Evolutionary conservation across 345 rosid species (phyloP), one percentile per base, ranked within the genome.

Genomic region (Turnera subulata): DNA sequence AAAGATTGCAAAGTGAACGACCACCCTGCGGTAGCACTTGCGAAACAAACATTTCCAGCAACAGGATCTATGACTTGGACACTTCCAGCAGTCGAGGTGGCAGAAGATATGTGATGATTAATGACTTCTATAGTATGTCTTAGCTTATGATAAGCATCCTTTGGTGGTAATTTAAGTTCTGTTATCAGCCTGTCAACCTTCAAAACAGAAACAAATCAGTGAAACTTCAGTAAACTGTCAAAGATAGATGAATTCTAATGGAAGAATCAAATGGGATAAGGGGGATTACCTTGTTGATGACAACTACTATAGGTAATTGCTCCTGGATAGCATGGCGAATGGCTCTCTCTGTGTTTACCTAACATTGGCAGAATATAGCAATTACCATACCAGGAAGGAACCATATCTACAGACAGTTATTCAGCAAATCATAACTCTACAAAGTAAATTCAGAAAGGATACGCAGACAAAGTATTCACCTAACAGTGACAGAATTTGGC

Each of bases 321-420:
- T 93, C 99, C 64, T 87, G 99, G 79, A 85, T 87, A 37, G 99
- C 96, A 71, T 89, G 97, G 61, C 96, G 91, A 54, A 93, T 93
- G 65, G 97, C 96, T 74, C 99, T 82, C 82, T 93, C 99, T 2
- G 99, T 89, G 71, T 93, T 93, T 14, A 79, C 99, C 99, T 89
- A 70, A 63, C 54, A 47, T 66, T 11, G 26, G 45, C 48, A 57
- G 19, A 51, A 62, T 26, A 35, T 22, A 32, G 57, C 25, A 55
- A 24, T 45, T 21, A 47, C 29, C 25, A 39, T 20, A 59, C 61
- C 61, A 55, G 57, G 23, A 29, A 52, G 37, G 53, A 23, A 37
- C 1, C 56, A 66, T 7, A 49, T 22, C 35, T 52, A n/a, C 25
- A 52, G 17, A 38, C 44, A 58, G 55, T 15, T 6, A 18, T 33